Evolutionary conservation across 83 land plant species (phyloP), one percentile per base, ranked within the genome.

Genomic region (Picea mariana): DNA sequence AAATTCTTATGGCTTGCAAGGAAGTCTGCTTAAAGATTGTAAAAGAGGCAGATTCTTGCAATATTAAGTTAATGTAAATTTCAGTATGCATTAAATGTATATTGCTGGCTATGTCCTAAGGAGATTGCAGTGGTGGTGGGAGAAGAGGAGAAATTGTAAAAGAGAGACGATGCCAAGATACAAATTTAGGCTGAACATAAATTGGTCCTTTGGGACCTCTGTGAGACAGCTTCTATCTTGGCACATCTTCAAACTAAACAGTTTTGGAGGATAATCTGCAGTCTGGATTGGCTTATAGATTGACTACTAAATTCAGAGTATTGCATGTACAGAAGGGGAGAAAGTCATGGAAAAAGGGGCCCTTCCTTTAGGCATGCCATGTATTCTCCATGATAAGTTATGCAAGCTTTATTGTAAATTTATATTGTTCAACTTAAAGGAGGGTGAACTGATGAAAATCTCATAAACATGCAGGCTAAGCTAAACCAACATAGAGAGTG

Each of bases 11-110:
- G 61, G 60, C 26, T 38, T 75, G 61, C 77, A 55, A 73, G 27
- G 26, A 73, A 73, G 49, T 21, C 59, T 73, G 16, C 61, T 75
- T 69, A 55, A 13, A 17, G 55, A 55, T 12, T 55, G 78, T 52
- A 75, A 52, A 75, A 52, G 34, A 75, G 34, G 20, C 78, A 75
- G 78, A 75, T 52, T 52, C 61, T 55, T 52, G 78, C 78, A 52
- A 23, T 75, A 75, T 23, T 12, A 23, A 23, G 61, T 55, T 55
- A 55, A 12, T 55, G 78, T 52, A 75, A 49, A 75, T 75, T 75
- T 75, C 61, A 75, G 60, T 75, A 27, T 27, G 6, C 55, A 75
- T 75, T 75, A 8, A 71, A 47, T 75, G 78, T 75, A 75, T 75
- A 75, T 75, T 49, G 60, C 17, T 75, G 61, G 62, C 60, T 52